Evolutionary conservation across 2,329 filamentous ascomycete genomes (phyloP).

Genomic region (Arthroderma sp.): DNA sequence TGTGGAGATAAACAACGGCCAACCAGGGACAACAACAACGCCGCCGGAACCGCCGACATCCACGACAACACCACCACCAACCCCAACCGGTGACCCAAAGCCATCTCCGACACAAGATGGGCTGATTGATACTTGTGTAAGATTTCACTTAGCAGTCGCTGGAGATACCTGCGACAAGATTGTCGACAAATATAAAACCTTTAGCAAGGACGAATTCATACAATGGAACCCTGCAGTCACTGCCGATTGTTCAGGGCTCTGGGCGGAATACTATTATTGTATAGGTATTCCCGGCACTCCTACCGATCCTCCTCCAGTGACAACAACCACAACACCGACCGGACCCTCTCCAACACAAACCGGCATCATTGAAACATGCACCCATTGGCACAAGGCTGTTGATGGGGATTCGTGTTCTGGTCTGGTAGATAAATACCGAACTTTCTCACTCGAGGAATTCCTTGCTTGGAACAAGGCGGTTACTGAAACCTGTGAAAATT

Average conservation of each 20-base stretch:
- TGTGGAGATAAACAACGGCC: background rate
- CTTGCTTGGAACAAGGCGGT: slow-evolving; percentile 1
- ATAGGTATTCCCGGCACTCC: slow-evolving; percentile 8
- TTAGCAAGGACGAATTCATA: slow-evolving; percentile 8
- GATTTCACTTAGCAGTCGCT: background rate
- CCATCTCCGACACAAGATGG: slow-evolving; percentile 1
- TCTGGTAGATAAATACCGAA: slow-evolving; percentile 4
- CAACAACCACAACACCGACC: background rate
- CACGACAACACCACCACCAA: background rate
- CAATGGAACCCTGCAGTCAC: slow-evolving; percentile 16
- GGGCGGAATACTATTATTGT: slow-evolving; percentile 15
- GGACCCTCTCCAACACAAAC: slow-evolving; percentile 1
- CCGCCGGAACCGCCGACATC: background rate
- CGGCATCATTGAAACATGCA: slow-evolving; percentile 3
- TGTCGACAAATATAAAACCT: background rate
- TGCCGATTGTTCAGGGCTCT: slow-evolving; percentile 11
- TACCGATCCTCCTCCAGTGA: background rate
- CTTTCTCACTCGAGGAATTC: slow-evolving; percentile 6
- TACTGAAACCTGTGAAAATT: slow-evolving; percentile 7
- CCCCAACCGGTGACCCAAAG: background rate
- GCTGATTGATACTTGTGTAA: background rate
- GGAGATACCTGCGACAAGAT: background rate
- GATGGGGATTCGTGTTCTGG: background rate
- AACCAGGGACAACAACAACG: background rate
- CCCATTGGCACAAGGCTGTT: slow-evolving; percentile 1